phyloP scores from a whole-genome alignment of 306 rosid genomes.

The Prunus mongolica region DNA sequence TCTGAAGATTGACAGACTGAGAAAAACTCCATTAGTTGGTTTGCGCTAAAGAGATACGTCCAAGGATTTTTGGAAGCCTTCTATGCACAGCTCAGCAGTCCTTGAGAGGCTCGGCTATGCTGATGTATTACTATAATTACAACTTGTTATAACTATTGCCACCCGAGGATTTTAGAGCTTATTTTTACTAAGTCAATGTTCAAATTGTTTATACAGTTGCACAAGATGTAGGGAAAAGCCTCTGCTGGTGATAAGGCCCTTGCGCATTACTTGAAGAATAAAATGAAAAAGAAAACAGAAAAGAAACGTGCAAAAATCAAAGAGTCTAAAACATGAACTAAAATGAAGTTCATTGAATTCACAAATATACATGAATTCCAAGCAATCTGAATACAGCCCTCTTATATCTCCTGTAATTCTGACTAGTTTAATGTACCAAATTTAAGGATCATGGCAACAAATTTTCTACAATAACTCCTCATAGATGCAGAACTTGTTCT shows the following conservation, averaged over 20 bases:
- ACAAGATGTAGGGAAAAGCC: too few species aligned
- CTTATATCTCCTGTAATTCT: neutral
- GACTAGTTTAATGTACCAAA: neutral
- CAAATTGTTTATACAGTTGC: neutral
- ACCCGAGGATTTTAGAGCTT: neutral
- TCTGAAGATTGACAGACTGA: constrained; percentile 48
- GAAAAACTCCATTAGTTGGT: constrained; percentile 50
- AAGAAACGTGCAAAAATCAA: neutral
- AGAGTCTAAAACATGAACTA: neutral
- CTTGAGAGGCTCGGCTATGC: neutral
- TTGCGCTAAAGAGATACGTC: neutral
- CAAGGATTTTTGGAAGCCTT: neutral
- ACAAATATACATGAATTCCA: neutral
- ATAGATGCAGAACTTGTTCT: neutral
- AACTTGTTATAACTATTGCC: neutral
- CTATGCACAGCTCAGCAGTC: neutral
- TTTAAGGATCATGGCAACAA: neutral
- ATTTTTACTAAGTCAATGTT: neutral
- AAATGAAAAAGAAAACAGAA: neutral
- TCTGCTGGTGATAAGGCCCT: neutral
- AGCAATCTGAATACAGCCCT: neutral
- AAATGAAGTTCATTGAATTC: neutral
- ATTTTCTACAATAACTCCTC: neutral
- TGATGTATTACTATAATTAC: neutral
- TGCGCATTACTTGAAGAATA: neutral